These are phyloP conservation scores for Crotalaria pallida DNA, from an alignment of 306 rosid genomes.

Conservation along the genomic window DNA sequence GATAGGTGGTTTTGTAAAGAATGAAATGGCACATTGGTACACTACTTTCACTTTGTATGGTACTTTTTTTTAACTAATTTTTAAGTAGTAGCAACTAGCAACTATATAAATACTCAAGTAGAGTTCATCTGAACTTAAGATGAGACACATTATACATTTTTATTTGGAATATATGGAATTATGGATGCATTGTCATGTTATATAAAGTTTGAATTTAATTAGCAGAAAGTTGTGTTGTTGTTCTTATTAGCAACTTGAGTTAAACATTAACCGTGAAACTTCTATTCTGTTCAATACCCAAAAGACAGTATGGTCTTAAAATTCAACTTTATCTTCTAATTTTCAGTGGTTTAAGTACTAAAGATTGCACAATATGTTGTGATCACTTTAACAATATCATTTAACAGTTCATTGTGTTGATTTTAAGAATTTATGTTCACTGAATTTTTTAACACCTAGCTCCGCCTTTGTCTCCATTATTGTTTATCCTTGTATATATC, in stretches of 20 bases:
- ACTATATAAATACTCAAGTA: not conserved
- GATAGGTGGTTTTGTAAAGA: constrained; percentile 20
- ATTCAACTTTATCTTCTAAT: not conserved
- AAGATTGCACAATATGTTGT: not conserved
- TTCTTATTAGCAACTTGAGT: not conserved
- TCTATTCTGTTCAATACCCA: not conserved
- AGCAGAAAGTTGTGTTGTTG: not conserved
- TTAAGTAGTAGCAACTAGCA: not conserved
- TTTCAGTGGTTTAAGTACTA: not conserved
- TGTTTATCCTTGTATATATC: no score
- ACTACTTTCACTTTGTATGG: constrained; percentile 16
- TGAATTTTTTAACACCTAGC: no score
- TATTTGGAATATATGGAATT: not conserved
- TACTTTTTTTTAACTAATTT: constrained; percentile 4
- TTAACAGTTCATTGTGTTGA: not conserved
- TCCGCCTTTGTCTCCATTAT: no score
- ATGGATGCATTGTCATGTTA: not conserved
- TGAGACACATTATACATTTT: not conserved
- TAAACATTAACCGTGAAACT: not conserved
- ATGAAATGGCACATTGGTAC: constrained; percentile 22
- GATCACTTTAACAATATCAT: not conserved
- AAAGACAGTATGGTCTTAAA: no score
- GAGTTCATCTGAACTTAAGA: not conserved
- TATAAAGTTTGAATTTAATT: not conserved
- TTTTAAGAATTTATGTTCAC: not conserved